Conservation (phyloP, 2,329 filamentous ascomycete species). For the Ambrosiella xylebori region DNA sequence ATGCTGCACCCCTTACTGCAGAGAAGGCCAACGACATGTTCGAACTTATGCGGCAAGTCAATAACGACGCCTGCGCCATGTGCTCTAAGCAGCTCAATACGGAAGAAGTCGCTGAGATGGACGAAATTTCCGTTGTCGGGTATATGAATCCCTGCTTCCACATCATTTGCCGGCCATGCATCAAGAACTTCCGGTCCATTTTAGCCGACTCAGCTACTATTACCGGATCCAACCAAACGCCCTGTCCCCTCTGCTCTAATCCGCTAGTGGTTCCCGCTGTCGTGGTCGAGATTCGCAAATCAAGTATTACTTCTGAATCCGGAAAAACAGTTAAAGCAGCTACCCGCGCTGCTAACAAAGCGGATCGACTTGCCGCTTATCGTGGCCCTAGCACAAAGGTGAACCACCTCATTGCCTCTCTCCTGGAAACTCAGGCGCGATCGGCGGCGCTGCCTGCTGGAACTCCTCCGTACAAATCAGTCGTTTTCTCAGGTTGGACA, state of each 20-base stretch:
- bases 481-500: conserved; percentile 95
- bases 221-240: conserved; percentile 23
- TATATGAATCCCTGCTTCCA: conserved; percentile 81
- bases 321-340: background rate
- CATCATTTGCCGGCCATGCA: conserved; percentile 61
- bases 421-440: conserved; percentile 50
- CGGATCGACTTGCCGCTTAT: conserved; percentile 38
- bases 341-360: conserved; percentile 6
- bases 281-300: conserved; percentile 47
- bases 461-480: conserved; percentile 70
- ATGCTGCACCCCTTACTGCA: conserved; percentile 40
- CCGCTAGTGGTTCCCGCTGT: conserved; percentile 39
- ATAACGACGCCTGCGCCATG: conserved; percentile 52
- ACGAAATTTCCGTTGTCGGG: conserved; percentile 46
- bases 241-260: conserved; percentile 52
- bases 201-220: conserved; percentile 22
- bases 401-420: conserved; percentile 57
- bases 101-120: conserved; percentile 37
- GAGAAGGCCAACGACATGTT: conserved; percentile 75
- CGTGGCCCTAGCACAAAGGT: conserved; percentile 86
- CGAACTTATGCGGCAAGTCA: conserved; percentile 65
- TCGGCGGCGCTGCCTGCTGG: conserved; percentile 31
- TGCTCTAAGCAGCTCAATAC: conserved; percentile 50
- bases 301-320: conserved; percentile 36
- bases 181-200: conserved; percentile 39